phyloP scores from a whole-genome alignment of 1,284 basidiomycete genomes.

The Heterobasidion parviporum region DNA sequence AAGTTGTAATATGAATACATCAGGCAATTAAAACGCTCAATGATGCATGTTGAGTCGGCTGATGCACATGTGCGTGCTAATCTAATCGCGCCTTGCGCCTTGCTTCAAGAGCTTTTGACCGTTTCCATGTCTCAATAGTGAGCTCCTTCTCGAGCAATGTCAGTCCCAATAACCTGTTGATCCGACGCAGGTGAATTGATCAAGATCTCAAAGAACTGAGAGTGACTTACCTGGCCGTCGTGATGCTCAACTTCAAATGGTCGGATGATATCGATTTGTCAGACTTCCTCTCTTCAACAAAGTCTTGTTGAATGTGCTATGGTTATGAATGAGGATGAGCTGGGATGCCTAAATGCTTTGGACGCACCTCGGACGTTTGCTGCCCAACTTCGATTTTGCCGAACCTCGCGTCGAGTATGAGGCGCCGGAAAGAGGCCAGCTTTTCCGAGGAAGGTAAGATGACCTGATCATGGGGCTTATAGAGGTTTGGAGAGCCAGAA shows the following conservation, averaged over 20 bases:
- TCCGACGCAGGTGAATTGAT: background rate
- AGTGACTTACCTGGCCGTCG: constrained; percentile 47
- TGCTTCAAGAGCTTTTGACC: constrained; percentile 28
- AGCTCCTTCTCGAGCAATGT: constrained; percentile 25
- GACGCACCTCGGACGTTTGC: constrained; percentile 42
- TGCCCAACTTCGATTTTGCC: constrained; percentile 46
- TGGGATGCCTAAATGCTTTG: background rate
- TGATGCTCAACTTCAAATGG: constrained; percentile 56
- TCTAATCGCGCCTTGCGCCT: constrained; percentile 19
- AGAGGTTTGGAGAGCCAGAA: constrained; percentile 25
- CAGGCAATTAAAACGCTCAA: no score
- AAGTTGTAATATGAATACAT: no score
- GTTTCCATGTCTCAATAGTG: constrained; percentile 30
- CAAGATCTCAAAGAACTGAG: background rate
- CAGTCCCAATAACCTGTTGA: constrained; percentile 26
- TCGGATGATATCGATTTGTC: constrained; percentile 42
- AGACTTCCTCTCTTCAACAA: constrained; percentile 51
- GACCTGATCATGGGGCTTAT: constrained; percentile 37
- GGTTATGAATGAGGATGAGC: background rate
- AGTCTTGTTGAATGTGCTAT: constrained; percentile 61
- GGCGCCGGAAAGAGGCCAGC: constrained; percentile 43
- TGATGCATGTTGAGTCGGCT: no score
- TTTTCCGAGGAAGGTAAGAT: constrained; percentile 33
- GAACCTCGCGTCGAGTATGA: constrained; percentile 43
- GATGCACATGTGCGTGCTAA: background rate